These are phyloP conservation scores for Alnus glutinosa DNA, from an alignment of 306 rosid species.

Conservation along the genomic window DNA sequence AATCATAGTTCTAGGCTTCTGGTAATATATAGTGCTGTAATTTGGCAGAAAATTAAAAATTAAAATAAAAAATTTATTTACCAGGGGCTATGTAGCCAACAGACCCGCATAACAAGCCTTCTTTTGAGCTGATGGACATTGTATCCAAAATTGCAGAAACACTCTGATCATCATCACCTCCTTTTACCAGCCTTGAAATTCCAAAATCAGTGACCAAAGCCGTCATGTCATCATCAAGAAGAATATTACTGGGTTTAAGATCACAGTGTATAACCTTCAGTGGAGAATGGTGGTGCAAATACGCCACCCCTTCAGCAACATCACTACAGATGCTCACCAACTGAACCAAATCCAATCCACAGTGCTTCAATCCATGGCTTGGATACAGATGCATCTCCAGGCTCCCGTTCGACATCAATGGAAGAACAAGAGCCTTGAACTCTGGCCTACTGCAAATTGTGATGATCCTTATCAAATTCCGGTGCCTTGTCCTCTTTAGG, in stretches of 20 bases:
- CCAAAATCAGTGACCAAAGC: constrained; percentile 95
- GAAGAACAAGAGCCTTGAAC: constrained; percentile 90
- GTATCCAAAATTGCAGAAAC: constrained; percentile 27
- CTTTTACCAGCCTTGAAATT: constrained; percentile 68
- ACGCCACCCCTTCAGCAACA: constrained; percentile 88
- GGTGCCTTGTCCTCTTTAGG: constrained; percentile 67
- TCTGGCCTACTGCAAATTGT: constrained; percentile 72
- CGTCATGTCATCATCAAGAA: constrained; percentile 76
- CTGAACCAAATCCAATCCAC: constrained; percentile 56
- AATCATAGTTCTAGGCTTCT: neutral
- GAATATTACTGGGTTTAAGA: constrained; percentile 91
- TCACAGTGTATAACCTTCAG: constrained; percentile 84
- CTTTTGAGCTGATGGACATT: constrained; percentile 58
- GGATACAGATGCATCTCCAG: constrained; percentile 78
- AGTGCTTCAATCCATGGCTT: constrained; percentile 41
- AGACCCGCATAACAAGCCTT: constrained; percentile 80
- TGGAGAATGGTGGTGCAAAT: constrained; percentile 83
- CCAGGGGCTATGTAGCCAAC: constrained; percentile 96
- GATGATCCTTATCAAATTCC: constrained; percentile 82
- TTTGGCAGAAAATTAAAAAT: neutral
- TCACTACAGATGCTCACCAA: constrained; percentile 76
- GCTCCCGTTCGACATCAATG: constrained; percentile 86
- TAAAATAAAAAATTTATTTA: constrained; percentile 27
- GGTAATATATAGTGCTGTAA: neutral
- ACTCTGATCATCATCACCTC: constrained; percentile 30